Evolutionary conservation across 768 basidiomycete species (phyloP).

Genomic region (Collybiopsis confluens): DNA sequence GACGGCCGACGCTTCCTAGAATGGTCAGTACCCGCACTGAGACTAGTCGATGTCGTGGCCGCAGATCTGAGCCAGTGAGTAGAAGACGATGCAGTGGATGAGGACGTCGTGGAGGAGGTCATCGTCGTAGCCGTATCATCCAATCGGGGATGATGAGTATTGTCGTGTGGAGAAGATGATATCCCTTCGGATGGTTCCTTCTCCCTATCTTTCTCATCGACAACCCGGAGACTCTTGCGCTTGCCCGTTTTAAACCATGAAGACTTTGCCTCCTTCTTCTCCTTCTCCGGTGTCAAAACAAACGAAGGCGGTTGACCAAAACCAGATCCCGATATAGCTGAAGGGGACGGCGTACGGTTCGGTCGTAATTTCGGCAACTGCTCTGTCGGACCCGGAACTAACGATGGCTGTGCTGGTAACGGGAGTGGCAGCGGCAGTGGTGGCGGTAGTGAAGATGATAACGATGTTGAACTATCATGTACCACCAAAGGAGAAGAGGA

Average conservation of each 20-base stretch:
- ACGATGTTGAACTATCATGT: too few species aligned
- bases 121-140: not conserved
- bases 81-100: constrained; percentile 2
- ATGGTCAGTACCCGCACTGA: constrained; percentile 9
- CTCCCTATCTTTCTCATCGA: constrained; percentile 25
- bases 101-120: not conserved
- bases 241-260: constrained; percentile 51
- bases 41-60: constrained; percentile 18
- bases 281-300: too few species aligned
- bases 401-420: too few species aligned
- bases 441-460: too few species aligned
- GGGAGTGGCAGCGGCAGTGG: too few species aligned
- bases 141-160: not conserved
- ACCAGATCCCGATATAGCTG: not conserved
- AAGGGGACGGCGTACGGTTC: not conserved
- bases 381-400: too few species aligned
- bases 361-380: not conserved
- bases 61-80: constrained; percentile 8
- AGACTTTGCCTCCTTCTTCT: constrained; percentile 36
- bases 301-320: not conserved
- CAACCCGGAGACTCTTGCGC: constrained; percentile 43
- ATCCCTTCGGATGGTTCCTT: too few species aligned
- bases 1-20: constrained; percentile 18
- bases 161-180: not conserved
- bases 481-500: not conserved